Base-by-base conservation (phyloP, 306 rosid species). In the Sesbania bispinosa region DNA sequence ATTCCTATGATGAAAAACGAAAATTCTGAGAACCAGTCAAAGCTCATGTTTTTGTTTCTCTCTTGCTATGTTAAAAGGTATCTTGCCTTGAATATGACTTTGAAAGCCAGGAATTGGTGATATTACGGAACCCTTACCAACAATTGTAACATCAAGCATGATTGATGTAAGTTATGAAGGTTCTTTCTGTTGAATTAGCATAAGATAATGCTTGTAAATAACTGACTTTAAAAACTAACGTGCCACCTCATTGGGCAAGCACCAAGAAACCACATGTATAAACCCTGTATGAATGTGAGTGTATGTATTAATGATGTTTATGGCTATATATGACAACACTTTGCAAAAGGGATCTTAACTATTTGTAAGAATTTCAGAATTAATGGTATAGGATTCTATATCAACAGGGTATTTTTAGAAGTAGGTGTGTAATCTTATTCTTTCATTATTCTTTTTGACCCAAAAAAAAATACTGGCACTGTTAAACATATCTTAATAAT, bases 61-160 rank as follows among this genome's bases (percentile, higher is more conserved):
- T n/a, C n/a, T n/a, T n/a, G n/a, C n/a, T n/a, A n/a, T n/a, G n/a
- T n/a, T n/a, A n/a, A n/a, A n/a, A n/a, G n/a, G n/a, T n/a, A n/a
- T n/a, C n/a, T n/a, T n/a, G n/a, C n/a, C n/a, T n/a, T n/a, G n/a
- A n/a, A n/a, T n/a, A n/a, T n/a, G n/a, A n/a, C n/a, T 24, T 47
- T 27, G 32, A 57, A 80, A 88, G 82, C 93, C 84, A 19, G 93
- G 93, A 51, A 61, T 87, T 71, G 93, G 96, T 45, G 90, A 87
- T 61, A 89, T 93, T 27, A 83, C 96, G 54, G 69, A 85, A 72
- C 96, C 90, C n/a, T 67, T 89, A 20, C 93, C 93, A 58, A 46
- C 79, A 30, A 35, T 82, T 71, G 81, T 89, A 70, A 80, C 89
- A 39, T 80, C 96, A 43, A 70, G 79, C 73, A 87, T 87, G 96